These are phyloP conservation scores for Vachellia pachyceras DNA, from an alignment of 306 rosid genomes.

Conservation along the genomic window DNA sequence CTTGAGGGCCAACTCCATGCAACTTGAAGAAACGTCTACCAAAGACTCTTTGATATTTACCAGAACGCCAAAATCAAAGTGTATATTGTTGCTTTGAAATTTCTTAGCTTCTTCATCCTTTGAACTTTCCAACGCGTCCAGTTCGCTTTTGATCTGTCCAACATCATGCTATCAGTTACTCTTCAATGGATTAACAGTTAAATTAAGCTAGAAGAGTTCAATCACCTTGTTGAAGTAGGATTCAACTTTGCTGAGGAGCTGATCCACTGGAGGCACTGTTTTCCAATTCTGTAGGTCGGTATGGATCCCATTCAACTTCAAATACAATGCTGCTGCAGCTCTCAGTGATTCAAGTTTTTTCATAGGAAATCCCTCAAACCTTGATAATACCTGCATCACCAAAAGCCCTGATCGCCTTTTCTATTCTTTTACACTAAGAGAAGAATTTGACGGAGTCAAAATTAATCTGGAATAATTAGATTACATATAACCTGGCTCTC, in stretches of 20 bases:
- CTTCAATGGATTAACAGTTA: not conserved
- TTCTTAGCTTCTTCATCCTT: constrained; percentile 47
- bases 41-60: constrained; percentile 43
- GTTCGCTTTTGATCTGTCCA: constrained; percentile 32
- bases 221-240: constrained; percentile 27
- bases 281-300: constrained; percentile 32
- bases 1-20: constrained; percentile 55
- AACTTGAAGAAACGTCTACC: constrained; percentile 55
- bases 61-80: constrained; percentile 48
- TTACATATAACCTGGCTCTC: constrained; percentile 42
- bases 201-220: not conserved
- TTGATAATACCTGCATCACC: constrained; percentile 23
- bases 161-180: not conserved
- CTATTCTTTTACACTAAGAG: not conserved
- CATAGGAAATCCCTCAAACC: constrained; percentile 37
- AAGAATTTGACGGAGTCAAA: not conserved
- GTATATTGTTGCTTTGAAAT: constrained; percentile 40
- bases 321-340: constrained; percentile 47
- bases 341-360: constrained; percentile 52
- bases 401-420: not conserved
- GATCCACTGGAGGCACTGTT: constrained; percentile 3
- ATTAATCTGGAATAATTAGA: not conserved
- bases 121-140: constrained; percentile 47
- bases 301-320: constrained; percentile 40
- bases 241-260: constrained; percentile 9